Percentiles rank a stretch among this genome's conserved stretches.
phyloP scores from a whole-genome alignment of 768 basidiomycete genomes.

The Calvatia gigantea region DNA sequence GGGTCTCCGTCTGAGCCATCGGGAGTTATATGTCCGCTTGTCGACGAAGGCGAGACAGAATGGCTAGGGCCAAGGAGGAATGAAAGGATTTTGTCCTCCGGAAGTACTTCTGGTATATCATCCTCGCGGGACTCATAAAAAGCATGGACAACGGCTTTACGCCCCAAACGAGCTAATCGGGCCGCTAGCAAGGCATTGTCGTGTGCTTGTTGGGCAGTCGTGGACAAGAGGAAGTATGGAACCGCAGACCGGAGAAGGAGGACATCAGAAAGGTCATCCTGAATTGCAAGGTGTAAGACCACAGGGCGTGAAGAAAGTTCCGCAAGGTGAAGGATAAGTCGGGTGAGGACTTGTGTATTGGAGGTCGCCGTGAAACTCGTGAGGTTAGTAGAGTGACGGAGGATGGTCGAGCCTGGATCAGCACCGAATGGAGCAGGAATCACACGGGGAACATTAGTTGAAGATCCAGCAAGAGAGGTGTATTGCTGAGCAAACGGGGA shows the following conservation, averaged over 20 bases:
- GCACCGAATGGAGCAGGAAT: conserved; percentile 58
- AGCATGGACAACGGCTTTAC: conserved; percentile 80
- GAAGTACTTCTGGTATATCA: conserved; percentile 44
- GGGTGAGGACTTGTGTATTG: conserved; percentile 47
- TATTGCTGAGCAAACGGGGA: conserved; percentile 43
- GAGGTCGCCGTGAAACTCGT: conserved; percentile 57
- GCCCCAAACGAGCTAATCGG: conserved; percentile 65
- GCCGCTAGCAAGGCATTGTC: conserved; percentile 88
- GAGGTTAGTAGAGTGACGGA: conserved; percentile 47
- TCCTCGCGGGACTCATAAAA: conserved; percentile 52
- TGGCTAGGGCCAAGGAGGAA: conserved; percentile 53
- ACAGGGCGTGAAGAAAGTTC: conserved; percentile 63
- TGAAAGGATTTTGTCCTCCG: conserved; percentile 54
- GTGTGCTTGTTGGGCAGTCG: conserved; percentile 75
- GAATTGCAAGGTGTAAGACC: conserved; percentile 67
- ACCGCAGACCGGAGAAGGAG: conserved; percentile 76
- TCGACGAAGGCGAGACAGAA: conserved; percentile 31
- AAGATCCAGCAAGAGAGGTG: conserved; percentile 28
- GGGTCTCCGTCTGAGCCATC: conserved; percentile 25
- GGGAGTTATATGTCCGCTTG: conserved; percentile 28
- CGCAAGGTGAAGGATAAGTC: conserved; percentile 65
- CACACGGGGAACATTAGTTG: conserved; percentile 37
- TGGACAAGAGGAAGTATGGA: conserved; percentile 80
- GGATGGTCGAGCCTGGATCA: conserved; percentile 57
- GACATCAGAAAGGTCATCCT: conserved; percentile 67